Percentiles rank a stretch among this genome's conserved stretches.
phyloP scores from a whole-genome alignment of 2,329 filamentous ascomycete species.

The Colletotrichum tofieldiae region DNA sequence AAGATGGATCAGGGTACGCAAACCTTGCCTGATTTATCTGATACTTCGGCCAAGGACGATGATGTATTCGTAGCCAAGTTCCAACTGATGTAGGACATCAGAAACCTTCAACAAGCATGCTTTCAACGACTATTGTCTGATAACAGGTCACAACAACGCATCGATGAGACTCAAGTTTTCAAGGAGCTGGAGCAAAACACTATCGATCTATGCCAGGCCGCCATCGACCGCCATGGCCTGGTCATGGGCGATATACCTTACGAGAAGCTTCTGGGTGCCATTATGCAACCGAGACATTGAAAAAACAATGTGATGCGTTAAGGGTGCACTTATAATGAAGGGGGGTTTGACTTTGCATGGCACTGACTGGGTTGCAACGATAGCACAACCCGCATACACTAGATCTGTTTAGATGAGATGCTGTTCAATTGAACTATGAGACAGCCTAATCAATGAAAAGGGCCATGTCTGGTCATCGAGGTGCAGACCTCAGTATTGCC shows the following conservation, averaged over 20 bases:
- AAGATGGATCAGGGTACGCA: slow-evolving; percentile 1
- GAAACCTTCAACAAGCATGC: slow-evolving; percentile 7
- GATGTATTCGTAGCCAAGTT: slow-evolving; percentile 25
- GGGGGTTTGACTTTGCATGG: background rate
- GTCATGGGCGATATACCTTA: slow-evolving; percentile 15
- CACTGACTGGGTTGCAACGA: background rate
- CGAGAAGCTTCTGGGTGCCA: slow-evolving; percentile 20
- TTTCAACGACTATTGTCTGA: slow-evolving; percentile 1
- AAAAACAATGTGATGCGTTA: background rate
- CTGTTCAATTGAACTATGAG: background rate
- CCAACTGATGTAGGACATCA: slow-evolving; percentile 21
- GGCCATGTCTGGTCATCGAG: background rate
- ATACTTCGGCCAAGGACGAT: background rate
- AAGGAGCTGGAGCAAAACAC: slow-evolving; percentile 14
- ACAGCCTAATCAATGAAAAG: background rate
- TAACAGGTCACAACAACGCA: background rate
- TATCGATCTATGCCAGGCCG: slow-evolving; percentile 12
- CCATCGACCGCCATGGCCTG: slow-evolving; percentile 17
- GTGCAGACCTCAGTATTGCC: background rate
- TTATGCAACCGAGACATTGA: background rate
- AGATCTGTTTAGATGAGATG: background rate
- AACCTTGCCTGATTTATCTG: background rate
- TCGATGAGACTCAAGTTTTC: background rate
- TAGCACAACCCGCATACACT: background rate
- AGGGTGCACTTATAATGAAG: too few species aligned